Base-by-base conservation (phyloP, 352 stramenopile species). In the Pythium monospermum region DNA sequence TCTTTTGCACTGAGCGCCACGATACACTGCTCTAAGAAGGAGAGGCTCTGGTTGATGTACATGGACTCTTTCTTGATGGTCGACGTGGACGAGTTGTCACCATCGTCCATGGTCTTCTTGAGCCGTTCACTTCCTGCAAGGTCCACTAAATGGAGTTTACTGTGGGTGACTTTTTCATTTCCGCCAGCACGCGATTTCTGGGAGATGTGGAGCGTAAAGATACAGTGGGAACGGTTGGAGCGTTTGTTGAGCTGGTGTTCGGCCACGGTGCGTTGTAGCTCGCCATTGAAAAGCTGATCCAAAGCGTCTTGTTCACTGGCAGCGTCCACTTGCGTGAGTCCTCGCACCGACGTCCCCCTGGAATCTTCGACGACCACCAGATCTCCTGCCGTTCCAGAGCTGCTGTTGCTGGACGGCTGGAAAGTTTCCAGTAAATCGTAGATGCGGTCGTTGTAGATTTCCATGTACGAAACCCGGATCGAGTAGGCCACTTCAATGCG, bases 31-130 rank as follows among this genome's bases (percentile, higher is more conserved):
- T 98, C 88, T 21, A 99, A 68, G 52, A 96, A 97, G 41, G 89
- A 96, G 30, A 99, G 70, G 31, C 83, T 97, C 71, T 97, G 92
- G 68, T 98, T 98, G 58, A 99, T 98, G 71, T 98, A 98, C 77
- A 95, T 98, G 33, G 83, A 96, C 60, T 99, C 96, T 59, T 98
- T 96, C 74, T 97, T 96, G 60, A 97, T 95, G 2, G 88, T 94
- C 26, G 77, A 72, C 39, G 82, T 39, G 26, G 79, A 75, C 42
- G 83, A 44, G 26, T 51, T 31, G 25, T 48, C 44, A 25, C 71
- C 62, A 47, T 85, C 71, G 32, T 94, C 74, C 32, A 97, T 71
- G 1, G 91, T 96, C 63, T 97, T 98, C 71, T 97, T 97, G 1
- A 97, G 73, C 16, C 93, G 69, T 66, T 98, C 94, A 56, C 79